Conservation (phyloP, 495 filamentous ascomycete species). For the Aspergillus campestris region DNA sequence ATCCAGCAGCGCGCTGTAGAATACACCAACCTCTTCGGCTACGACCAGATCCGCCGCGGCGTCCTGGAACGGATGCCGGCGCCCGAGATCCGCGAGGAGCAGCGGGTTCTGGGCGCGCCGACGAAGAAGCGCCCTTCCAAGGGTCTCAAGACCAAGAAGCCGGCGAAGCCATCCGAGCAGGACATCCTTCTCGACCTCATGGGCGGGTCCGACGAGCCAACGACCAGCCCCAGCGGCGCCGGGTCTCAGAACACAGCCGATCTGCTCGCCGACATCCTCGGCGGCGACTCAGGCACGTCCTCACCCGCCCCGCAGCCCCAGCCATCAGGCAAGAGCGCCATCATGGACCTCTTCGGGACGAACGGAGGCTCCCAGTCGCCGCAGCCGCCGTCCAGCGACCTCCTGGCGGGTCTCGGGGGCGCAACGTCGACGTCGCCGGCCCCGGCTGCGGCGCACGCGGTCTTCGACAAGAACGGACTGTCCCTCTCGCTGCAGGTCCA, state of each 20-base stretch:
- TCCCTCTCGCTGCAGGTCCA: constrained; percentile 73
- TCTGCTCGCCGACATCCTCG: constrained; percentile 76
- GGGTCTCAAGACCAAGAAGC: constrained; percentile 60
- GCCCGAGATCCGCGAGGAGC: constrained; percentile 91
- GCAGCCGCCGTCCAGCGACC: constrained; percentile 35
- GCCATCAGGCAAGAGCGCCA: constrained; percentile 47
- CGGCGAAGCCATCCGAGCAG: constrained; percentile 72
- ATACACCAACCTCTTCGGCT: constrained; percentile 85
- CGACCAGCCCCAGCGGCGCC: constrained; percentile 43
- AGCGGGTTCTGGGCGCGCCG: constrained; percentile 79
- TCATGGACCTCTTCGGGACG: constrained; percentile 73
- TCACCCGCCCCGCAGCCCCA: constrained; percentile 48
- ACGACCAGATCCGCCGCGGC: constrained; percentile 78
- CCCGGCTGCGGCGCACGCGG: constrained; percentile 46
- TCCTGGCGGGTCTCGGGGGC: constrained; percentile 40
- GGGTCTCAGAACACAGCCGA: constrained; percentile 74
- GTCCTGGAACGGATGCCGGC: constrained; percentile 96
- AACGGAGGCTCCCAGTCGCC: constrained; percentile 34
- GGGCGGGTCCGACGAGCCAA: constrained; percentile 63
- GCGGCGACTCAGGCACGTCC: constrained; percentile 39
- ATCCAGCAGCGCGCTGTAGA: constrained; percentile 94
- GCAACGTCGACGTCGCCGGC: constrained; percentile 32
- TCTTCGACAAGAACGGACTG: constrained; percentile 80
- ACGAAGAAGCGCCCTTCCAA: constrained; percentile 69
- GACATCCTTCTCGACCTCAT: constrained; percentile 90